Evolutionary conservation across 345 rosid genomes (phyloP).

Genomic region (Stellera chamaejasme): DNA sequence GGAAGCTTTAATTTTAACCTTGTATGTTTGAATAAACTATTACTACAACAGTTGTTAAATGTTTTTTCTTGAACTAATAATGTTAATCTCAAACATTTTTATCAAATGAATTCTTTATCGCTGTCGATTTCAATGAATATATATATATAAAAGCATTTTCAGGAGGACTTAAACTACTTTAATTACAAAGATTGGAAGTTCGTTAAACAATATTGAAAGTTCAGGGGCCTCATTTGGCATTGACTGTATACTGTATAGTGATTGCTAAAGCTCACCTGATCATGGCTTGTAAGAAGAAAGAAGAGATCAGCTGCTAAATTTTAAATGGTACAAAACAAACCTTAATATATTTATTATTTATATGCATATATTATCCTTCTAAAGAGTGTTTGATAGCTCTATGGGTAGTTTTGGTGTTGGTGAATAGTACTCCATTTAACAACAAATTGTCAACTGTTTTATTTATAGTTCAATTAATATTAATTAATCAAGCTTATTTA

Average conservation of each 20-base stretch:
- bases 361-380: conserved; percentile 1
- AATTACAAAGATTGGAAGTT: background rate
- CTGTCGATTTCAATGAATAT: background rate
- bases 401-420: background rate
- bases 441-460: conserved; percentile 4
- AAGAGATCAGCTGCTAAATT: background rate
- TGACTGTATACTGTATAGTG: conserved; percentile 18
- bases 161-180: background rate
- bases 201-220: background rate
- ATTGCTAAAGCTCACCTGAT: conserved; percentile 12
- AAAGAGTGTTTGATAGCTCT: background rate
- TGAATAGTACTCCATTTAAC: background rate
- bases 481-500: too few species aligned
- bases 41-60: too few species aligned
- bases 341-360: background rate
- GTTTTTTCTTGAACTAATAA: too few species aligned
- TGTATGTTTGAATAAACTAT: too few species aligned
- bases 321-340: background rate
- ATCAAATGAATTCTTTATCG: background rate
- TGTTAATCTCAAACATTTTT: too few species aligned
- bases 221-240: conserved; percentile 9
- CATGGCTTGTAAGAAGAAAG: conserved; percentile 1
- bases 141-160: background rate
- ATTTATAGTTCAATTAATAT: background rate
- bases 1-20: too few species aligned